phyloP scores from a whole-genome alignment of 2,329 filamentous ascomycete species.

The Lachnellula hyalina region DNA sequence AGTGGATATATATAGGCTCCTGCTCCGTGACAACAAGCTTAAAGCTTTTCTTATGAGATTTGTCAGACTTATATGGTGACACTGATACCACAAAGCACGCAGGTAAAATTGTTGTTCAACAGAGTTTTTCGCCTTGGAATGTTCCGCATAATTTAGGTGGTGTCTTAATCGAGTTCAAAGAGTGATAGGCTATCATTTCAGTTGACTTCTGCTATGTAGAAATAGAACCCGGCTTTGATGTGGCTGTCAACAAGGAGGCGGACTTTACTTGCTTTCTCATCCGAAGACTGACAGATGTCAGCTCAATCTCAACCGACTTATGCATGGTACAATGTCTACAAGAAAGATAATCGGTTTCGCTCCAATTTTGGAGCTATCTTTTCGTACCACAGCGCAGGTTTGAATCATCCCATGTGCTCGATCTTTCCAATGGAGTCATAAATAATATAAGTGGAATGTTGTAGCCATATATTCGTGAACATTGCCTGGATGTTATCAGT shows the following conservation, averaged over 20 bases:
- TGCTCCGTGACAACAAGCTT: no score
- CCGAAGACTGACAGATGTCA: constrained; percentile 37
- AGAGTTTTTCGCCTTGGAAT: constrained; percentile 11
- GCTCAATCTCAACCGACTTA: background rate
- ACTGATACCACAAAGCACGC: no score
- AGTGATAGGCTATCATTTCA: constrained; percentile 36
- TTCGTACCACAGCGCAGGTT: constrained; percentile 41
- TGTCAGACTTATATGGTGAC: no score
- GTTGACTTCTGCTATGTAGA: constrained; percentile 44
- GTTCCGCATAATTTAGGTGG: constrained; percentile 35
- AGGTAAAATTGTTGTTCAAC: no score
- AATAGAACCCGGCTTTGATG: constrained; percentile 38
- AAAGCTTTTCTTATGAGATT: no score
- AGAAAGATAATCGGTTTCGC: constrained; percentile 43
- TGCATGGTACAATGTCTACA: constrained; percentile 33
- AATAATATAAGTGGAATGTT: background rate
- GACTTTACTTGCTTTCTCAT: constrained; percentile 41
- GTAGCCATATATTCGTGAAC: constrained; percentile 27
- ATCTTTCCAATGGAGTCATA: constrained; percentile 32
- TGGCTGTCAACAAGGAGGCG: constrained; percentile 43
- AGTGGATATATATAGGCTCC: no score
- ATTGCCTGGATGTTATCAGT: constrained; percentile 22
- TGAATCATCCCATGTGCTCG: constrained; percentile 35
- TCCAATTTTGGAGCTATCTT: constrained; percentile 31
- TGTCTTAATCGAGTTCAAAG: constrained; percentile 39